phyloP scores from a whole-genome alignment of 192 early-diverging fungal species.

The Pilaira anomala region DNA sequence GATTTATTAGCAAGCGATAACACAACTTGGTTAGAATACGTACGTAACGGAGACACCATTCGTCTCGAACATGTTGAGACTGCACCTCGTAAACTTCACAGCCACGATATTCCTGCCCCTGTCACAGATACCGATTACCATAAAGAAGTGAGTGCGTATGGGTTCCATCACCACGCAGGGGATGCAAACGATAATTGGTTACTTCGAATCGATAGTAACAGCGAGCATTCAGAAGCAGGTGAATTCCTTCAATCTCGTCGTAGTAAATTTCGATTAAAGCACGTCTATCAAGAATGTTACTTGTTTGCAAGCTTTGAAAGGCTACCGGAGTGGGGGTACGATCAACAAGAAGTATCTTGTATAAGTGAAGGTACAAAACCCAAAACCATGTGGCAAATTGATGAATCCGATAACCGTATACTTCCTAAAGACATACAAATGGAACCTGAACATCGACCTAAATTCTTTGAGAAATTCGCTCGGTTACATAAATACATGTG shows the following conservation, averaged over 20 bases:
- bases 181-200: constrained; percentile 94
- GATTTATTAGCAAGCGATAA: constrained; percentile 23
- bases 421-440: too few relatives aligned
- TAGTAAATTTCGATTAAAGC: constrained; percentile 74
- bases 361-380: constrained; percentile 73
- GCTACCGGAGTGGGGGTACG: constrained; percentile 91
- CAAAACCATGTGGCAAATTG: constrained; percentile 79
- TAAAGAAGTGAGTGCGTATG: constrained; percentile 73
- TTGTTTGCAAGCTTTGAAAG: constrained; percentile 75
- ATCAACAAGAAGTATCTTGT: constrained; percentile 91
- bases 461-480: constrained; percentile 84
- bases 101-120: constrained; percentile 67
- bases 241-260: constrained; percentile 59
- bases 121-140: constrained; percentile 69
- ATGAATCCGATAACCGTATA: constrained; percentile 50
- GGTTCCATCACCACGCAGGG: constrained; percentile 68
- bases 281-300: constrained; percentile 69
- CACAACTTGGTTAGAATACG: constrained; percentile 41
- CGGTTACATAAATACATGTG: constrained; percentile 90
- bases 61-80: constrained; percentile 69
- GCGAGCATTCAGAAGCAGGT: constrained; percentile 42
- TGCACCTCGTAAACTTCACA: constrained; percentile 59
- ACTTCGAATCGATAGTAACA: constrained; percentile 71
- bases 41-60: constrained; percentile 72
- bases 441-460: constrained; percentile 60